Base-by-base conservation (phyloP, 2,329 filamentous ascomycete genomes). In the Truncatella angustata region DNA sequence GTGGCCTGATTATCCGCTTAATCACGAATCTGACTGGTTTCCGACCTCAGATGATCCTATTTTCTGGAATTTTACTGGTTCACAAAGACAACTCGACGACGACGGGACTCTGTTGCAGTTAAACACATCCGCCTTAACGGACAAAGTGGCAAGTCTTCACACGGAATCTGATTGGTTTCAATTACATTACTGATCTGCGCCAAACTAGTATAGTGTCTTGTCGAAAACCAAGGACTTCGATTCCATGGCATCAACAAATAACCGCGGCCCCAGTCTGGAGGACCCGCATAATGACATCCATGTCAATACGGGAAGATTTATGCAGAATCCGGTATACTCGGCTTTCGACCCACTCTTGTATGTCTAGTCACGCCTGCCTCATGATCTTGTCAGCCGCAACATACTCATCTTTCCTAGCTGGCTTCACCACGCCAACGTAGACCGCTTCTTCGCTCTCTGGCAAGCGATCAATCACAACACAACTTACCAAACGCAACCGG, bases 391-490 rank as follows among this genome's bases (percentile, higher is more conserved):
- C 30, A 9, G 9, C 1, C 34, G 4, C 35, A 16, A 16, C 14
- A 21, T 7, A 11, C 7, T 11, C 9, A 18, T 3, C 4, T 11
- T 39, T 21, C 23, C 51, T n/a, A 77, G 74, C 55, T 74, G 76
- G 71, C 70, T 80, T 7, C 76, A 79, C 55, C 76, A 79, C 68
- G 67, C 74, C 58, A 84, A 87, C 61, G 71, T 87, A 50, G 82
- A 87, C 60, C 76, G 84, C 16, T 72, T 86, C 11, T 79, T 82
- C 54, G 76, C 80, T 2, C 64, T 79, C 51, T 79, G 72, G 72
- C 68, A 75, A 59, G 70, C 68, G 14, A 66, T 74, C 32, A 61
- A 76, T 54, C 64, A 63, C 51, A 57, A 66, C 23, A 53, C 63
- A 14, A 63, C 69, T 1, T 57, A 69, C 7, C 57, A 63, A n/a